phyloP scores from a whole-genome alignment of 2,329 filamentous ascomycete genomes.

The Nigrospora sphaerica region DNA sequence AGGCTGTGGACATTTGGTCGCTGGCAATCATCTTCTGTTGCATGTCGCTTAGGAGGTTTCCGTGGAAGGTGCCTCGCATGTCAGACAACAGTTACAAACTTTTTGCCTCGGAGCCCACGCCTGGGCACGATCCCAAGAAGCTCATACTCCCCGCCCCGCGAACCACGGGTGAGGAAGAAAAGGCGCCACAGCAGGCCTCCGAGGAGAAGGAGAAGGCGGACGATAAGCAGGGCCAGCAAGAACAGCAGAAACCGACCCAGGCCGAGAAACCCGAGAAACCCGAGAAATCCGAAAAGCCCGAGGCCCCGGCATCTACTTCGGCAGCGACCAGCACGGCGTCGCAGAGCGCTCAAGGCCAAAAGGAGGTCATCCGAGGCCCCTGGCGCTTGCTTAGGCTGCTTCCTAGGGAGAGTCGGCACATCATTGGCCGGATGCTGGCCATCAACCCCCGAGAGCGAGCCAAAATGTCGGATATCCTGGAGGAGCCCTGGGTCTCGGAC shows the following conservation, averaged over 20 bases:
- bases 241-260: not conserved
- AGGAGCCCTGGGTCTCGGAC: conserved; percentile 84
- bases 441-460: conserved; percentile 78
- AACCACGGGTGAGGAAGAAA: conserved; percentile 36
- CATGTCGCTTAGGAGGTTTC: conserved; percentile 91
- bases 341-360: conserved; percentile 30
- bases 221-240: conserved; percentile 10
- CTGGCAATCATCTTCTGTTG: conserved; percentile 98
- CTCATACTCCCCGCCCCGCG: conserved; percentile 38
- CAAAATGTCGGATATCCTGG: conserved; percentile 76
- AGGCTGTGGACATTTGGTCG: conserved; percentile 95
- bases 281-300: conserved; percentile 3
- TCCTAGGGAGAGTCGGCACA: conserved; percentile 81
- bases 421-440: conserved; percentile 89
- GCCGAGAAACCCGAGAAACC: not conserved
- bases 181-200: conserved; percentile 28
- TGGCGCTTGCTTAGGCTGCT: conserved; percentile 84
- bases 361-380: conserved; percentile 82
- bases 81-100: conserved; percentile 94
- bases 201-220: conserved; percentile 15
- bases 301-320: conserved; percentile 14
- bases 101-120: conserved; percentile 79
- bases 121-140: conserved; percentile 56
- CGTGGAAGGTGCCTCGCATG: conserved; percentile 90
- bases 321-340: conserved; percentile 15